Conservation (phyloP, 495 filamentous ascomycete species). For the Penicillium diatomitis region DNA sequence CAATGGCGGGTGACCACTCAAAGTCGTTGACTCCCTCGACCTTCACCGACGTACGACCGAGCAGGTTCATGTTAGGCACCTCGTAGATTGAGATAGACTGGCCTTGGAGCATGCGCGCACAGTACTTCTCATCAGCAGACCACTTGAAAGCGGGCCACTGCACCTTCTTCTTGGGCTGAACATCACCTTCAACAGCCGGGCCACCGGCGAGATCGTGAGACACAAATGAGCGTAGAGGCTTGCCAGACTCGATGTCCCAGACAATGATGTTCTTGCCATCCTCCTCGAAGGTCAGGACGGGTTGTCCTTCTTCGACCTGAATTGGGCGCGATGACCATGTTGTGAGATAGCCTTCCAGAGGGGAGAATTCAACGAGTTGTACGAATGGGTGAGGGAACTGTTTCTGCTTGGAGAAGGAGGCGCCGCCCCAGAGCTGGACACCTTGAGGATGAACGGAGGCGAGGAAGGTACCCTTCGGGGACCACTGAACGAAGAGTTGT, state of each 20-base stretch:
- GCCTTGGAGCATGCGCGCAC: conserved; percentile 80
- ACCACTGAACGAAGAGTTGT: conserved; percentile 96
- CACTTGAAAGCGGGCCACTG: conserved; percentile 99
- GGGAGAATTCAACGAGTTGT: conserved; percentile 93
- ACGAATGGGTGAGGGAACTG: conserved; percentile 92
- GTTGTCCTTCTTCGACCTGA: conserved; percentile 76
- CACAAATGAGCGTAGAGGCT: conserved; percentile 84
- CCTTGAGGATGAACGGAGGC: conserved; percentile 91
- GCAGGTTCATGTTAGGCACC: conserved; percentile 78
- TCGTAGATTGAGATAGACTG: conserved; percentile 92
- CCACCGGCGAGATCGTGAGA: conserved; percentile 66
- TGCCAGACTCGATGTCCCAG: conserved; percentile 89
- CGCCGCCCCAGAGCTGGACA: conserved; percentile 93
- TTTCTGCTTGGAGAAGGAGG: conserved; percentile 79
- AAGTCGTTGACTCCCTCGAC: conserved; percentile 96
- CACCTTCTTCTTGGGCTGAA: conserved; percentile 80
- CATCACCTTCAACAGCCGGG: conserved; percentile 45
- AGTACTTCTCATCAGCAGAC: conserved; percentile 95
- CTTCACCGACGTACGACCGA: conserved; percentile 85
- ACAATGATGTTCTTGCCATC: conserved; percentile 99
- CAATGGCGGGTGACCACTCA: conserved; percentile 85
- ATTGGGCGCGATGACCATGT: conserved; percentile 95
- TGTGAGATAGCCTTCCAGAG: conserved; percentile 82
- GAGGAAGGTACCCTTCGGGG: conserved; percentile 85
- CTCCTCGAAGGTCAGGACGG: conserved; percentile 71